These are phyloP conservation scores for Fraxinus paxiana DNA, from an alignment of 305 asterid species.

Conservation along the genomic window DNA sequence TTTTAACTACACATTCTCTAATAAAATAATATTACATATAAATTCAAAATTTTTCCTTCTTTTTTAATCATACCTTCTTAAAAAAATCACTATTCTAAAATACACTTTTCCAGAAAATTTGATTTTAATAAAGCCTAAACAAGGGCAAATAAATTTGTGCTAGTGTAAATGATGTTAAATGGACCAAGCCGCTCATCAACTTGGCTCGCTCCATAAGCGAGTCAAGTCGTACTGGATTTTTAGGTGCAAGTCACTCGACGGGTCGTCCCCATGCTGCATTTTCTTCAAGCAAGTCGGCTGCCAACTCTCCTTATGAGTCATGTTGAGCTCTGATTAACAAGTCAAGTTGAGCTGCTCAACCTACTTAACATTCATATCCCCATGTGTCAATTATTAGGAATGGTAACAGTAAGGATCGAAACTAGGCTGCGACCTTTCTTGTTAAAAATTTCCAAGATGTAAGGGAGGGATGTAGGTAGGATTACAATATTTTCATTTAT, in stretches of 20 bases:
- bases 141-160: background rate
- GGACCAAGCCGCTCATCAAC: background rate
- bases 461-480: background rate
- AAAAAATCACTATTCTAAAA: too few relatives aligned
- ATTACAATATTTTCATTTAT: too few relatives aligned
- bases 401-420: background rate
- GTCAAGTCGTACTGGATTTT: background rate
- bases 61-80: too few relatives aligned
- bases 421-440: background rate
- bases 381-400: background rate
- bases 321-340: background rate
- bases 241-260: background rate
- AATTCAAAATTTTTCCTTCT: too few relatives aligned
- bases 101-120: too few relatives aligned
- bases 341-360: background rate
- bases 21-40: too few relatives aligned
- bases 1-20: background rate
- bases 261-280: background rate
- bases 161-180: too few relatives aligned
- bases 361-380: background rate
- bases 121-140: too few relatives aligned
- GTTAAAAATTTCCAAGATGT: background rate
- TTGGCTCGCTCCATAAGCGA: background rate
- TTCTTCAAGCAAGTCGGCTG: background rate
- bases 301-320: background rate